Base-by-base conservation (phyloP, 208 protist genomes). In the Tritrichomonas musculus region DNA sequence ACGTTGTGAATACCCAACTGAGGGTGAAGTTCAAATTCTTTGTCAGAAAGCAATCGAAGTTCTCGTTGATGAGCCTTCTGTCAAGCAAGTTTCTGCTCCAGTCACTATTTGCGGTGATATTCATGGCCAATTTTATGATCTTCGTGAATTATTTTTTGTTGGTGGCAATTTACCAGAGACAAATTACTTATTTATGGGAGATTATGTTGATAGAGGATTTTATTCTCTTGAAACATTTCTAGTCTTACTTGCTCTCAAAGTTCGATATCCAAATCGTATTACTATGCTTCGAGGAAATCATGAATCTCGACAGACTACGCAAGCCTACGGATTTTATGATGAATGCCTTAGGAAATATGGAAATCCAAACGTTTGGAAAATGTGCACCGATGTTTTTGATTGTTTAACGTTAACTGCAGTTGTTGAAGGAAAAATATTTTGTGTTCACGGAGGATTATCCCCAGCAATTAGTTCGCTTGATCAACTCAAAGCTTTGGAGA, bases 101-200 rank as follows among this genome's bases (percentile, higher is more conserved):
- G 57, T 88, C 4, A 57, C 77, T 27, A 55, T 72, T 50, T 92
- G 88, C 33, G 88, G 88, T 44, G 88, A 92, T 73, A 92, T 92
- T 47, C 88, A 92, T 72, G 88, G 88, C 72, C 93, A 94, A 92
- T 93, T 94, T n/a, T 88, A 77, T 44, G 93, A 94, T 65, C 94
- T 99, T 53, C 96, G 98, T 36, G 97, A 99, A n/a, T 50, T 93
- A 27, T 96, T 99, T 95, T 97, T 97, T 33, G 94, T 94, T 57
- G 82, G 72, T 57, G 77, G 77, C 27, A 14, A 92, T 39, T 66
- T 96, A 25, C 98, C 98, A 44, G 96, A 98, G 94, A 99, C 98
- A 14, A 99, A 99, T 94, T 99, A 99, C 94, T 96, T 99, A 17
- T 99, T 99, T 95, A 97, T 99, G 96, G 95, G 95, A 47, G 93